Conservation (phyloP, 2,329 filamentous ascomycete species). For the Pseudogymnoascus sp. region DNA sequence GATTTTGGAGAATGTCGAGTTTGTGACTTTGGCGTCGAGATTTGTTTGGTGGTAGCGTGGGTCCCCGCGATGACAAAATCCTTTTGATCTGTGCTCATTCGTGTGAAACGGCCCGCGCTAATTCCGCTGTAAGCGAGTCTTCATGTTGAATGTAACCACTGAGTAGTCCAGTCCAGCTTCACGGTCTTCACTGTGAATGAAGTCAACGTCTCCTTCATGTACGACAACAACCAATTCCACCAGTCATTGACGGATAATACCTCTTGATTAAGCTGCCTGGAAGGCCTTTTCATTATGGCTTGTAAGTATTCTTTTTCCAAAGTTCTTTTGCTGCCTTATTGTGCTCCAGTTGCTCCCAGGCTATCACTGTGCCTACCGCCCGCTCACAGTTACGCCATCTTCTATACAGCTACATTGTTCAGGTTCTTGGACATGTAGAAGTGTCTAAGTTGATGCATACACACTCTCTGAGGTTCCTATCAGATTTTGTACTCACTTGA, state of each 20-base stretch:
- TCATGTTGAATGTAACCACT: constrained; percentile 10
- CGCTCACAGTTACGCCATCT: constrained; percentile 15
- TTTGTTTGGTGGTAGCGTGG: constrained; percentile 11
- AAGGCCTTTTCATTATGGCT: constrained; percentile 31
- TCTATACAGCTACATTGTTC: constrained; percentile 2
- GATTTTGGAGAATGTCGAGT: background rate
- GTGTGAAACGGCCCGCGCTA: constrained; percentile 11
- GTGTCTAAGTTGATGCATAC: background rate
- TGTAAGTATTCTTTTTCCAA: constrained; percentile 30
- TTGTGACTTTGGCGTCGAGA: constrained; percentile 7
- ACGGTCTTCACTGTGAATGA: constrained; percentile 3
- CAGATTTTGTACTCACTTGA: background rate
- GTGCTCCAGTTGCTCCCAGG: constrained; percentile 16
- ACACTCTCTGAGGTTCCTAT: background rate
- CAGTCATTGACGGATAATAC: constrained; percentile 13
- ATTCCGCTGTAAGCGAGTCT: constrained; percentile 8
- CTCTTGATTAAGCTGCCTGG: constrained; percentile 19
- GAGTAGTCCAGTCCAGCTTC: constrained; percentile 7
- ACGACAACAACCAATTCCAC: constrained; percentile 8
- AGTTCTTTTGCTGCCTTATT: constrained; percentile 14
- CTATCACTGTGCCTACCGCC: constrained; percentile 22
- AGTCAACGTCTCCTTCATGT: constrained; percentile 8
- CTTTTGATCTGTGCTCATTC: constrained; percentile 11
- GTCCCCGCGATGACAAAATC: constrained; percentile 10
- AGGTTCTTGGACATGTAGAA: background rate